Percentiles rank a stretch among this genome's conserved stretches.
phyloP scores from a whole-genome alignment of 305 asterid species.

The Fraxinus xanthoxyloides region DNA sequence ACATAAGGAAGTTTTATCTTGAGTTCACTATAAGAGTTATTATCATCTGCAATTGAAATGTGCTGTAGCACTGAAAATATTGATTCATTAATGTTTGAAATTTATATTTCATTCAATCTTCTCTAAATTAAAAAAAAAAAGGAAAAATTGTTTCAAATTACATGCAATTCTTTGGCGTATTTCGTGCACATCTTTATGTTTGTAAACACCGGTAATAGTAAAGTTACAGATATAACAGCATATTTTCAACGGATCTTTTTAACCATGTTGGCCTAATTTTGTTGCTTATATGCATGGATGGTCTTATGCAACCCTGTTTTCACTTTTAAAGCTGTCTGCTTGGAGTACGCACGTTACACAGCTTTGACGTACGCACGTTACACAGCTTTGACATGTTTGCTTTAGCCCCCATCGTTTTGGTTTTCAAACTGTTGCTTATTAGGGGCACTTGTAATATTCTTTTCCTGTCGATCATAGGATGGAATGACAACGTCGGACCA shows the following conservation, averaged over 20 bases:
- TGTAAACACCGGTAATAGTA: not conserved
- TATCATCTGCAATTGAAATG: constrained; percentile 5
- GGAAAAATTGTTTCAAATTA: not conserved
- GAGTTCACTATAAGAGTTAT: constrained; percentile 2
- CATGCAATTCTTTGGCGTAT: not conserved
- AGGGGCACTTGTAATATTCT: not conserved
- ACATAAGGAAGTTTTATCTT: constrained; percentile 12
- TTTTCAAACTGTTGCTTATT: not conserved
- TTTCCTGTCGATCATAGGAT: constrained; percentile 45
- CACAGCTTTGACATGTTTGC: not conserved
- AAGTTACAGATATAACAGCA: not conserved
- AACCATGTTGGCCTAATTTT: not conserved
- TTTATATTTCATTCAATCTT: not conserved
- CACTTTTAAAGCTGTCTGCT: not conserved
- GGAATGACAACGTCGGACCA: constrained; percentile 76
- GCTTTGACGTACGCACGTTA: not conserved
- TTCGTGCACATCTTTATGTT: not conserved
- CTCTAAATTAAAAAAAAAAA: not conserved
- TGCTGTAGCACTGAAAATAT: not conserved
- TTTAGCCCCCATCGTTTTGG: not conserved
- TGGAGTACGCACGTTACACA: not conserved
- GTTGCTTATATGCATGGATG: not conserved
- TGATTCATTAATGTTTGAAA: not conserved
- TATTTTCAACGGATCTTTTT: not conserved
- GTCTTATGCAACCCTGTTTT: not conserved